Evolutionary conservation across 441 rosid species (phyloP).

Genomic region (Dalechampia spathulata): DNA sequence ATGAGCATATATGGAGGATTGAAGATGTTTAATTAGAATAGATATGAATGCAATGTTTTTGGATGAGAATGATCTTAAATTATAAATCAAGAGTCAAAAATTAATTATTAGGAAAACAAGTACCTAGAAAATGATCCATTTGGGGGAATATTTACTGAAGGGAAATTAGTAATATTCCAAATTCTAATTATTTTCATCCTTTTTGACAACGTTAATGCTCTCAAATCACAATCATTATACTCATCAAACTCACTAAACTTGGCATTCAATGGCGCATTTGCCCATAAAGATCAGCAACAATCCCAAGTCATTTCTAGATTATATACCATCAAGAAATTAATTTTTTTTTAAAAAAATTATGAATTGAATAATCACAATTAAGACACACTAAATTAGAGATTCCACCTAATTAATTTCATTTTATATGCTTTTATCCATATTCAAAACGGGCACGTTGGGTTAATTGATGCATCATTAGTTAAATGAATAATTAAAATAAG

Average conservation of each 20-base stretch:
- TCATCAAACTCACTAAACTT: not conserved
- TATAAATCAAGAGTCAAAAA: no score
- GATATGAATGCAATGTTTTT: no score
- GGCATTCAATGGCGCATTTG: not conserved
- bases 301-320: not conserved
- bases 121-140: no score
- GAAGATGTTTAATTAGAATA: no score
- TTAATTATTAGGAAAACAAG: no score
- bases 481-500: not conserved
- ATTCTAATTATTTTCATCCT: no score
- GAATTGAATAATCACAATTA: not conserved
- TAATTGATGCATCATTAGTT: not conserved
- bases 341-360: not conserved
- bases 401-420: not conserved
- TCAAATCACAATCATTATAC: not conserved
- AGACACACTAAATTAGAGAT: not conserved
- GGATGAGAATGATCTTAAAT: no score
- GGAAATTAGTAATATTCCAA: no score
- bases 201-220: not conserved
- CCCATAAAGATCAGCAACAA: not conserved
- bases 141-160: no score
- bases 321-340: not conserved
- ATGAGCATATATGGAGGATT: no score
- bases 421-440: not conserved
- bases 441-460: not conserved